Conservation (phyloP, 2,329 filamentous ascomycete species). For the Daldinia eschscholtzii region DNA sequence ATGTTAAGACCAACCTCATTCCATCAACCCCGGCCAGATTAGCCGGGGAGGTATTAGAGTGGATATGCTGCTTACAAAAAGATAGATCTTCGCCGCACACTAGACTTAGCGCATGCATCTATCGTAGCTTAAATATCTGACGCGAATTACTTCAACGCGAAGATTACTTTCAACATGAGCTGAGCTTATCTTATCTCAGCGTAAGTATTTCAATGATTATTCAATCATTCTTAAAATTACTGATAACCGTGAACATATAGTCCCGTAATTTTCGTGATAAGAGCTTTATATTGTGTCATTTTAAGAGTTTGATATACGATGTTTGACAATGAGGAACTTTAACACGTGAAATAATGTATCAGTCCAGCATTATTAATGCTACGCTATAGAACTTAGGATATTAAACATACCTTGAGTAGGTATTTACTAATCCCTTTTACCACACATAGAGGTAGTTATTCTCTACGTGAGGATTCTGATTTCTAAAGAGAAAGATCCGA, state of each 20-base stretch:
- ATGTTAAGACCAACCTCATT: neutral
- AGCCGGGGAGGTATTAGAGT: neutral
- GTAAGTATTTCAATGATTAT: neutral
- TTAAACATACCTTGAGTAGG: too few species aligned
- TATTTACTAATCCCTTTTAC: too few species aligned
- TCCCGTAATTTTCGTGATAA: neutral
- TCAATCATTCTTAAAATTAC: neutral
- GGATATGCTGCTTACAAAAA: neutral
- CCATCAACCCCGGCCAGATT: neutral
- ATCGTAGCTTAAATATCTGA: neutral
- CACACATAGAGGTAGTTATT: too few species aligned
- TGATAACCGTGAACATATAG: neutral
- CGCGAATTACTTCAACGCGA: neutral
- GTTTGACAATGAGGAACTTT: neutral
- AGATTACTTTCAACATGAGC: neutral
- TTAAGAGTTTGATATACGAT: neutral
- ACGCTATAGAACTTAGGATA: neutral
- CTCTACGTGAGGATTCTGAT: too few species aligned
- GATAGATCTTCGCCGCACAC: neutral
- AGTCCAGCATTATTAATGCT: neutral
- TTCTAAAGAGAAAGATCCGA: too few species aligned
- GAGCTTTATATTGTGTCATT: neutral
- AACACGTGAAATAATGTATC: neutral
- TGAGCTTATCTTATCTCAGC: neutral
- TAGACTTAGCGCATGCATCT: neutral